These are phyloP conservation scores for Amoeboaphelidium occidentale DNA, from an alignment of 371 early-diverging fungal species.

Conservation along the genomic window DNA sequence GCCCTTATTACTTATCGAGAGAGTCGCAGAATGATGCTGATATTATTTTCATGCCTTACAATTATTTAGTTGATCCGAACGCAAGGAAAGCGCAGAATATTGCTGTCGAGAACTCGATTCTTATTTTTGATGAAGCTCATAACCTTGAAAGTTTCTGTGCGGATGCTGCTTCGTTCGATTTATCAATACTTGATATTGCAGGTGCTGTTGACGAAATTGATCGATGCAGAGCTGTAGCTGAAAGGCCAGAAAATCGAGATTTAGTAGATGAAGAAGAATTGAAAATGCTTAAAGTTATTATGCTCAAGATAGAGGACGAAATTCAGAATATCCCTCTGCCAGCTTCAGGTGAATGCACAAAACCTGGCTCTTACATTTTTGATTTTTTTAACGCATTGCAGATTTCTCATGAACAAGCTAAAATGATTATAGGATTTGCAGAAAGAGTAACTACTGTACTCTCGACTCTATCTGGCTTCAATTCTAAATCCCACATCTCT, in stretches of 20 bases:
- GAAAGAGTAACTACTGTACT: no score
- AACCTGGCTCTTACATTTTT: slow-evolving; percentile 8
- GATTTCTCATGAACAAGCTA: no score
- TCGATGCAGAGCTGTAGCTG: neutral
- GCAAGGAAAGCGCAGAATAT: slow-evolving; percentile 16
- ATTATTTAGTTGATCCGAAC: slow-evolving; percentile 58
- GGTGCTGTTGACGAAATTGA: slow-evolving; percentile 10
- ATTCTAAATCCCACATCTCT: no score
- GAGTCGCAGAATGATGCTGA: slow-evolving; percentile 32
- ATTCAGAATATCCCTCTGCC: slow-evolving; percentile 2
- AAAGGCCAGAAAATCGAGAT: neutral
- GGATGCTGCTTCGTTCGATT: slow-evolving; percentile 23
- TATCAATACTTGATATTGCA: slow-evolving; percentile 9
- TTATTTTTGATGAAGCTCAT: slow-evolving; percentile 73
- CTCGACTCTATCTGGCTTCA: no score
- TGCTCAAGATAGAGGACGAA: no score
- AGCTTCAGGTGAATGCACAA: neutral
- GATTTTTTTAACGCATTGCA: slow-evolving; percentile 4
- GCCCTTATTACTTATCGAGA: slow-evolving; percentile 60
- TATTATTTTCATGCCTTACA: slow-evolving; percentile 75
- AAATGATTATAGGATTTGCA: no score
- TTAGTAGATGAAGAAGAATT: no score
- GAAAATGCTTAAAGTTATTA: no score
- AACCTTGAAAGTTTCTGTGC: slow-evolving; percentile 23
- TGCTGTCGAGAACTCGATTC: slow-evolving; percentile 23